phyloP scores from a whole-genome alignment of 2,329 filamentous ascomycete genomes.

The Calonectria montana region DNA sequence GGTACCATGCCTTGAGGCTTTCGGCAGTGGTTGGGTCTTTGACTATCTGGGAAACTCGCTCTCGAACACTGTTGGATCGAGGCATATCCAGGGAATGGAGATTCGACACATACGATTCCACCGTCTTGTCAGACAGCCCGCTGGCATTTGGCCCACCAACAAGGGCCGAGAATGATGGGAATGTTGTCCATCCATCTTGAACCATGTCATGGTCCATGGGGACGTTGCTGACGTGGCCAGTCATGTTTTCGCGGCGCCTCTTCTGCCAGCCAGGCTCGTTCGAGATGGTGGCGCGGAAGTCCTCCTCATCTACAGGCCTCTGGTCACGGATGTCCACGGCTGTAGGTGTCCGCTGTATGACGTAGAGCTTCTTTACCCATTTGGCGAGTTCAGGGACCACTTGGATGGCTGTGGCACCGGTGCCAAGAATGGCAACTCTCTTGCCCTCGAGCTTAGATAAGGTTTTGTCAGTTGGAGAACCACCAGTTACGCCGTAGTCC shows the following conservation, averaged over 20 bases:
- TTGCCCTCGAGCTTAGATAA: background rate
- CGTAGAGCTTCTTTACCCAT: conserved; percentile 12
- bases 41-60: conserved; percentile 48
- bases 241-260: background rate
- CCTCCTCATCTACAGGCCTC: background rate
- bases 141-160: background rate
- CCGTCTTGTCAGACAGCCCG: conserved; percentile 16
- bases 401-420: conserved; percentile 6
- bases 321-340: background rate
- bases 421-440: conserved; percentile 2
- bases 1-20: conserved; percentile 69
- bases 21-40: conserved; percentile 61
- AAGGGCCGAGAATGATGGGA: background rate
- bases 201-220: background rate
- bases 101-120: conserved; percentile 26
- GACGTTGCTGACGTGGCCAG: background rate
- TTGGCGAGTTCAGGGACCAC: background rate
- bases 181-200: background rate
- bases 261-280: conserved; percentile 55
- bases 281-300: background rate
- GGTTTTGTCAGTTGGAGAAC: background rate
- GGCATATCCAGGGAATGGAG: background rate
- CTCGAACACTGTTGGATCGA: background rate
- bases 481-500: conserved; percentile 16
- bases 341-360: conserved; percentile 3